Evolutionary conservation across 345 rosid species (phyloP).

Genomic region (thale cress (Arabidopsis thaliana)): DNA sequence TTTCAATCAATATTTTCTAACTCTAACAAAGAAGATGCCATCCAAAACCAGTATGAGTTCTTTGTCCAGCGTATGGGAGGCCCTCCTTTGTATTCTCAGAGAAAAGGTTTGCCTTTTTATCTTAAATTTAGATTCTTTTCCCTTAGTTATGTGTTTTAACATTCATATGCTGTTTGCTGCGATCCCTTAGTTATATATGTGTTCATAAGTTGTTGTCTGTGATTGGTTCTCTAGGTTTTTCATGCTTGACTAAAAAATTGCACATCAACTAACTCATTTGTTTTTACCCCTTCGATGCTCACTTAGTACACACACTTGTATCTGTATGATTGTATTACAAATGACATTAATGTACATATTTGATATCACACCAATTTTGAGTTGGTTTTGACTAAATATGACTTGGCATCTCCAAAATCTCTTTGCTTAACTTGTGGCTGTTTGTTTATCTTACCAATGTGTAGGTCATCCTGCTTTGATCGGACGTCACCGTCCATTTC

Average conservation of each 20-base stretch:
- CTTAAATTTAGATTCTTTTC: constrained; percentile 1
- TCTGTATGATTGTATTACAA: constrained; percentile 5
- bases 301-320: constrained; percentile 10
- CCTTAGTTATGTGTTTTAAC: background rate
- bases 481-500: constrained; percentile 87
- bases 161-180: background rate
- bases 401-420: constrained; percentile 20
- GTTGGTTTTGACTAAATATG: constrained; percentile 28
- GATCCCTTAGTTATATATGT: too few species aligned
- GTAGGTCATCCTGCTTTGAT: constrained; percentile 91
- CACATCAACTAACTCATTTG: constrained; percentile 3
- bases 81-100: constrained; percentile 80
- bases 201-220: background rate
- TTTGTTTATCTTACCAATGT: background rate
- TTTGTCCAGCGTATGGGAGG: constrained; percentile 97
- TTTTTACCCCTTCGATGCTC: background rate
- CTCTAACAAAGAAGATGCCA: constrained; percentile 86
- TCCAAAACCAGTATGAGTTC: constrained; percentile 90
- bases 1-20: constrained; percentile 72
- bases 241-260: background rate
- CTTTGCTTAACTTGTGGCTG: constrained; percentile 21
- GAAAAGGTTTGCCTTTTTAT: constrained; percentile 58
- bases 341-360: background rate
- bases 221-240: background rate
- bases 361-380: background rate